A percentile compares a stretch with the other conserved stretches of the same genome.
Evolutionary conservation across 1,139 yeast species (phyloP).

Genomic region (Geotrichum restrictum): DNA sequence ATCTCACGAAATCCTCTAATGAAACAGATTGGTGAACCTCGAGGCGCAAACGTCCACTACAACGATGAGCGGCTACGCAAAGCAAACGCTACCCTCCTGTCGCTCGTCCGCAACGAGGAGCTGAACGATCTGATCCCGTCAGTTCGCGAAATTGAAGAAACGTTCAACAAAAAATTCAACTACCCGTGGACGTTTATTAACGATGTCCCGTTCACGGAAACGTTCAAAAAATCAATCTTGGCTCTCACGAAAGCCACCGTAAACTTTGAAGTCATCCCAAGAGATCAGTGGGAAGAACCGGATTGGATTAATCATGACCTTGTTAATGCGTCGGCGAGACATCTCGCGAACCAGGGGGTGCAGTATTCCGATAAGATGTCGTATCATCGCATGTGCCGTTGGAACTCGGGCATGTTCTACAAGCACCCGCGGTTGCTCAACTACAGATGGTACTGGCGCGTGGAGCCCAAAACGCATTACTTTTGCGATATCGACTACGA

Average conservation of each 20-base stretch:
- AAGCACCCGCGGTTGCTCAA: slow-evolving; percentile 53
- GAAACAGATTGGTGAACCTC: slow-evolving; percentile 28
- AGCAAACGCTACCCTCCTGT: slow-evolving; percentile 74
- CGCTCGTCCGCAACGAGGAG: slow-evolving; percentile 67
- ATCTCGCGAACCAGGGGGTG: slow-evolving; percentile 44
- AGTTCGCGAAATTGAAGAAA: slow-evolving; percentile 55
- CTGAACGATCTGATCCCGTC: slow-evolving; percentile 49
- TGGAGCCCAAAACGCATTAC: slow-evolving; percentile 63
- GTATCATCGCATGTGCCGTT: slow-evolving; percentile 72
- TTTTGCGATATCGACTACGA: slow-evolving; percentile 63
- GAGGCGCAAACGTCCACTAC: slow-evolving; percentile 9
- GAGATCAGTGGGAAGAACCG: slow-evolving; percentile 67
- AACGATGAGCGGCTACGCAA: slow-evolving; percentile 35
- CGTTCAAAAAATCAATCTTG: slow-evolving; percentile 47
- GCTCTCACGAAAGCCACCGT: slow-evolving; percentile 38
- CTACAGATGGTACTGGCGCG: slow-evolving; percentile 63
- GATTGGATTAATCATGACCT: slow-evolving; percentile 43
- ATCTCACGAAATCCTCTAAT: slow-evolving; percentile 30
- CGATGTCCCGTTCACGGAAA: slow-evolving; percentile 60
- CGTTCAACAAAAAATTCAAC: slow-evolving; percentile 62
- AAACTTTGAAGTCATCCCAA: slow-evolving; percentile 66
- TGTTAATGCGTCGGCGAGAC: slow-evolving; percentile 43
- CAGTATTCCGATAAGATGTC: slow-evolving; percentile 57
- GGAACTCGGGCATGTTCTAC: slow-evolving; percentile 57
- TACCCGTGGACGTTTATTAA: slow-evolving; percentile 81